Evolutionary conservation across 1,284 basidiomycete genomes (phyloP), one percentile per base, ranked within the genome.

Genomic region (Boletus semigastroideus): DNA sequence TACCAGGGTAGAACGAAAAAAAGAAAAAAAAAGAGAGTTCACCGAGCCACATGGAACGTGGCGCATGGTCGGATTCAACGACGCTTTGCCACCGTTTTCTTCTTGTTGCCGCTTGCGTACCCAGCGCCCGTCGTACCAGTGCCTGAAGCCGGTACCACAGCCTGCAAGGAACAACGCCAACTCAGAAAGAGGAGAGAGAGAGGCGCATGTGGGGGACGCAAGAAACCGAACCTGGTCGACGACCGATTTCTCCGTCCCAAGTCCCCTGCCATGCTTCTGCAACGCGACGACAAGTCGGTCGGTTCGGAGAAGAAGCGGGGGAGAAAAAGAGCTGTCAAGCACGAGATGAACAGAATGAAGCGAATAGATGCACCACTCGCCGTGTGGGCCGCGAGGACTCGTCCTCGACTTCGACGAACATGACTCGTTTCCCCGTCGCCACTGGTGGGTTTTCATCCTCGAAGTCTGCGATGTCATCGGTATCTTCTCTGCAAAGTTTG

Each of bases 391-490:
- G 61, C 46, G 42, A 52, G 12, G 60, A 42, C 39, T 53, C 59
- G 22, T 51, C 55, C 43, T 64, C 59, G 48, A 50, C 48, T n/a
- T 67, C 65, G 49, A 57, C 30, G 49, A 66, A 59, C 55, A 54
- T 42, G 45, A 56, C 55, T 3, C 65, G 56, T 53, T 69, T 70
- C 42, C 59, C 58, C 49, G 54, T 59, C 27, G 54, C 54, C 52
- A 53, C 58, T 44, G 53, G 46, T 28, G 40, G 40, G 8, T 33
- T 45, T 37, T 57, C 54, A 22, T 67, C 55, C 28, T 64, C 67
- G 55, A 59, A 61, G 45, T 51, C 41, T 49, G 52, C 57, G 61
- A 60, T 63, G 38, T 67, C 68, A 20, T 67, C 69, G 54, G 58
- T 55, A 50, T 61, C 67, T 65, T 62, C 61, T 54, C 54, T 53